Evolutionary conservation across 1,284 basidiomycete genomes (phyloP), one percentile per base, ranked within the genome.

Genomic region (Heliocybe sulcata): DNA sequence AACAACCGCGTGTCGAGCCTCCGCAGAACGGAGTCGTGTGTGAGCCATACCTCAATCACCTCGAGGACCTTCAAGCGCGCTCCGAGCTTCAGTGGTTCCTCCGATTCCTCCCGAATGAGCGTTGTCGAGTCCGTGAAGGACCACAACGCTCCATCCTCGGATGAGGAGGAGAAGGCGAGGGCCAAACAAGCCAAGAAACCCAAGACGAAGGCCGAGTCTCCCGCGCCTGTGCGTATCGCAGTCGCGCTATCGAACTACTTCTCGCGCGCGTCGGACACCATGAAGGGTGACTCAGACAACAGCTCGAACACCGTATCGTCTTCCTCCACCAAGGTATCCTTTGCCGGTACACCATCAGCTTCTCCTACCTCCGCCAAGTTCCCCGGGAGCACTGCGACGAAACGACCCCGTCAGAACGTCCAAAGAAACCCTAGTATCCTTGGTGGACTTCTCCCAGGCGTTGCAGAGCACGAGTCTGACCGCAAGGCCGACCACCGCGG

Each of bases 141-240:
- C 27, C 67, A 68, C 25, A 68, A 70, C 56, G 61, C 74, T 49
- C 73, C 81, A 19, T 86, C 85, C 19, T 87, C 85, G 23, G 87
- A 90, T 60, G 87, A 90, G 59, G 87, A 90, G 64, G 87, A 90
- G 69, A 83, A 82, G 64, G 63, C 77, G 45, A 77, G 84, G 45
- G 75, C 72, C 54, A 75, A 74, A 59, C 73, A 74, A 48, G 81
- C 76, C 45, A 90, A 90, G 75, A 86, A 85, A 67, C 70, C 77
- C 54, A 77, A 81, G 56, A 78, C 74, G 35, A 76, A 74, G 65
- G 69, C 67, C 2, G 60, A 65, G 26, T 66, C 69, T 50, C 67
- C 72, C 38, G 63, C 68, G 11, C 63, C 69, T 2, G 51, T 52
- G 26, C 64, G 38, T 4, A 42, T 42, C 38, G 6, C 38, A 4